Base-by-base conservation (phyloP, 2,329 filamentous ascomycete species). In the Penicillium brevicompactum region DNA sequence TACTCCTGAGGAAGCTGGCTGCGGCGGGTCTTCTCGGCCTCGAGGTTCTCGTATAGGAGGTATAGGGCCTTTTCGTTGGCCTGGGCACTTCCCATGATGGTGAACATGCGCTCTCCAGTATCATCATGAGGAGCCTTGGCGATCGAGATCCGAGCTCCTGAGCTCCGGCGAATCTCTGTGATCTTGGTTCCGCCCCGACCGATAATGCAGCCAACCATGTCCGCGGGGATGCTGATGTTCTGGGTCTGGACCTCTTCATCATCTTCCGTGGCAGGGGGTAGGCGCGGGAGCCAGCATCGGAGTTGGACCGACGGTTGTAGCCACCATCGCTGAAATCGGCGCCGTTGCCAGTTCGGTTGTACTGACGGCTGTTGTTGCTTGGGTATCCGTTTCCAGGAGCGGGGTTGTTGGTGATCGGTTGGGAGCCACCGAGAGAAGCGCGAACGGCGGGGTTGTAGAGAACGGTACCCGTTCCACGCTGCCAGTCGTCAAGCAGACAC, bases 191-290 rank as follows among this genome's bases (percentile, higher is more conserved):
- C 94, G 51, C 84, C 91, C 62, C 92, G 89, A 64, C 94, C 94
- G 73, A 99, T 99, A 79, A 99, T 99, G 79, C 94, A 99, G 65
- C 94, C 94, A 74, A 99, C 94, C 94, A 99, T 99, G 80, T 99
- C 94, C 46, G 94, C 92, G 24, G 94, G 94, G 69, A 99, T 99
- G 82, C 92, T 97, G 78, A 99, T 99, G 80, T 99, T 99, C 73
- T 99, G 94, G 1, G 94, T 99, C 76, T 97, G 93, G 58, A 97
- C 90, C 76, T 97, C 93, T 74, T 97, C 94, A 60, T 94, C 94
- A 62, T 97, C 95, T 77, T 97, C 93, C 60, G 94, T 92, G 70
- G 95, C 90, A 43, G 91, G 91, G 91, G 92, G 42, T 90, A 91
- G 53, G 90, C 90, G 60, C 92, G 90, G 64, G 83, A 84, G 60